Evolutionary conservation across 1,284 basidiomycete genomes (phyloP).

Genomic region (Leccinum olivaceoglutinosum): DNA sequence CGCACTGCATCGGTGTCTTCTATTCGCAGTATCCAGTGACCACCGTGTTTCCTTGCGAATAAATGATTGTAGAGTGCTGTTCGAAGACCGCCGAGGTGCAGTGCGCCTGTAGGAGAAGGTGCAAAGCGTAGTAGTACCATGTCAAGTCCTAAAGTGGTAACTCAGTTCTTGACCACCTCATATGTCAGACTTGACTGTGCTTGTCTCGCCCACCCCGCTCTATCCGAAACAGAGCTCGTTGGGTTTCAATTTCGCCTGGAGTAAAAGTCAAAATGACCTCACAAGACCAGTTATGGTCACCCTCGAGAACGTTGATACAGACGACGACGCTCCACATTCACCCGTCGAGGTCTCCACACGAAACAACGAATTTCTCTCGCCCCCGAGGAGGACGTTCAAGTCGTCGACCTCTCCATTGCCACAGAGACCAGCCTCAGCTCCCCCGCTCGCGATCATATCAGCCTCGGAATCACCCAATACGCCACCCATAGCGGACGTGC

Average conservation of each 20-base stretch:
- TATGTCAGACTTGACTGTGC: constrained; percentile 32
- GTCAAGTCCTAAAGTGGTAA: background rate
- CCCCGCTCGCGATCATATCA: constrained; percentile 15
- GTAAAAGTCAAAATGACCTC: constrained; percentile 25
- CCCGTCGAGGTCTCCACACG: constrained; percentile 22
- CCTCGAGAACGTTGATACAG: constrained; percentile 38
- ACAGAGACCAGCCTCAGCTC: constrained; percentile 26
- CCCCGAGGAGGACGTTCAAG: constrained; percentile 42
- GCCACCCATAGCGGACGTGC: constrained; percentile 13
- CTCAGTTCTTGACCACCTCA: background rate
- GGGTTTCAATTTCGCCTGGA: constrained; percentile 27
- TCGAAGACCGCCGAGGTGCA: constrained; percentile 94
- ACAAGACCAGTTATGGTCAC: constrained; percentile 44
- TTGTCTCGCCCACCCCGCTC: constrained; percentile 28
- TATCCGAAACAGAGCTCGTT: constrained; percentile 22
- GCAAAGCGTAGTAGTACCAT: constrained; percentile 80
- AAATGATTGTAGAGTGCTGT: constrained; percentile 95
- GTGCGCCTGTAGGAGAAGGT: constrained; percentile 91
- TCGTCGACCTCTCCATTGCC: constrained; percentile 16
- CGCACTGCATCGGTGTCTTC: constrained; percentile 82
- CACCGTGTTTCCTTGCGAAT: constrained; percentile 74
- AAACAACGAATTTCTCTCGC: constrained; percentile 37
- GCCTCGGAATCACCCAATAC: background rate
- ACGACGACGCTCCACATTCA: constrained; percentile 25
- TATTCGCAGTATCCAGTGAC: constrained; percentile 87